Conservation (phyloP, 2,329 filamentous ascomycete species). For the Tolypocladium endophyticum region DNA sequence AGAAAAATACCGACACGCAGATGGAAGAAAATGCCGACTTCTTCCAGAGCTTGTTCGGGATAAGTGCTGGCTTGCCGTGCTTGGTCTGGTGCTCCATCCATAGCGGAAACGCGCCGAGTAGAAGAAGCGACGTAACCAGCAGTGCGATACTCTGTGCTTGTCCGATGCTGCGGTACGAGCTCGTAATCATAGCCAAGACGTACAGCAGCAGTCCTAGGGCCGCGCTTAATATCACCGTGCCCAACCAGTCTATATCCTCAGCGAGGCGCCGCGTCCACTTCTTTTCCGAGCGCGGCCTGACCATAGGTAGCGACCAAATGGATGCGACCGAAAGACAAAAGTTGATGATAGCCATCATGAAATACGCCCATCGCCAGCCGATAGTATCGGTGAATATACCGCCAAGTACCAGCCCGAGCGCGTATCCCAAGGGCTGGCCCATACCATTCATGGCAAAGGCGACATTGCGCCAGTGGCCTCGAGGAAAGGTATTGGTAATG, state of each 20-base stretch:
- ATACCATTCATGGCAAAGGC: constrained; percentile 34
- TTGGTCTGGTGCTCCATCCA: constrained; percentile 44
- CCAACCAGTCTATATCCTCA: constrained; percentile 42
- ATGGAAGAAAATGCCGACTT: constrained; percentile 43
- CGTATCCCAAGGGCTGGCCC: constrained; percentile 35
- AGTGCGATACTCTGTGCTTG: constrained; percentile 28
- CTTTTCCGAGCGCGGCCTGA: constrained; percentile 11
- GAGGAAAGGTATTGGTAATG: constrained; percentile 25
- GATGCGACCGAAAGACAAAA: constrained; percentile 22
- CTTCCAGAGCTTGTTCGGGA: constrained; percentile 50
- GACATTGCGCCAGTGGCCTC: constrained; percentile 25
- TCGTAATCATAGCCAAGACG: constrained; percentile 34
- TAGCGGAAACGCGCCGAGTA: constrained; percentile 38
- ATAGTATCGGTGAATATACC: constrained; percentile 36
- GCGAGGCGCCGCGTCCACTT: constrained; percentile 15
- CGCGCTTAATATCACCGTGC: constrained; percentile 31
- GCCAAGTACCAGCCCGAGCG: constrained; percentile 36
- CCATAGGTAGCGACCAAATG: constrained; percentile 24
- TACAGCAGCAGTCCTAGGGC: constrained; percentile 40
- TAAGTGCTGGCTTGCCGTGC: constrained; percentile 38
- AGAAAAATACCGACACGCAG: constrained; percentile 38
- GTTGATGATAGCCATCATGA: constrained; percentile 25
- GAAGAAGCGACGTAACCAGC: constrained; percentile 27
- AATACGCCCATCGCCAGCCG: constrained; percentile 37
- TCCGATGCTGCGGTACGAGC: constrained; percentile 23